phyloP scores from a whole-genome alignment of 331 rosid species.

The Telfairia occidentalis region DNA sequence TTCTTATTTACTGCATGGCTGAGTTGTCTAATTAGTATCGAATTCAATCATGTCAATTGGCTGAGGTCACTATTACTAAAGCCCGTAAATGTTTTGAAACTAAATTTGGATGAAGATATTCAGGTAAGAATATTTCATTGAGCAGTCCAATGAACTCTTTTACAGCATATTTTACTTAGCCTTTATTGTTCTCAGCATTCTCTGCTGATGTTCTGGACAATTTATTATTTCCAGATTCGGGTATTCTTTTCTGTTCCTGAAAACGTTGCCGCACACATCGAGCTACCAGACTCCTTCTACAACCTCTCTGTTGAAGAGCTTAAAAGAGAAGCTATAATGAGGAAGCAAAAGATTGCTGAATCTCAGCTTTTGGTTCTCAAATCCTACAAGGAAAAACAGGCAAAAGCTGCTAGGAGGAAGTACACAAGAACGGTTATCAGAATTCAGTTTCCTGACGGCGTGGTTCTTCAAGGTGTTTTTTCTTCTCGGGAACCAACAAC shows the following conservation, averaged over 20 bases:
- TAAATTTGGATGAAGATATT: neutral
- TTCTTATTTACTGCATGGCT: neutral
- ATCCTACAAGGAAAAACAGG: constrained; percentile 80
- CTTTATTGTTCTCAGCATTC: neutral
- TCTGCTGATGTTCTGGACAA: neutral
- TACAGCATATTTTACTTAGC: too few relatives aligned
- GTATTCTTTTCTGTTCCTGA: constrained; percentile 94
- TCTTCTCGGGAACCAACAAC: constrained; percentile 65
- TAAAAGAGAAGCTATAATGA: constrained; percentile 75
- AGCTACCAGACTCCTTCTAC: constrained; percentile 78
- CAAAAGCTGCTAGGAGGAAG: constrained; percentile 55
- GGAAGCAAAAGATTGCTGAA: constrained; percentile 76
- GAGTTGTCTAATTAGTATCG: neutral
- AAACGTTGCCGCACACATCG: constrained; percentile 66
- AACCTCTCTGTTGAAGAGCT: constrained; percentile 56
- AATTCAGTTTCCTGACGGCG: constrained; percentile 89
- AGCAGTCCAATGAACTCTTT: neutral
- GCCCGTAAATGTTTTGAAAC: neutral
- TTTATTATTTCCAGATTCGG: constrained; percentile 35
- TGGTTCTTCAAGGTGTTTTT: constrained; percentile 83
- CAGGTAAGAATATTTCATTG: neutral
- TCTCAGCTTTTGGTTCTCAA: constrained; percentile 87
- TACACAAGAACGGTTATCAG: constrained; percentile 57
- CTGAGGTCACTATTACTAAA: neutral
- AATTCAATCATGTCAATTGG: neutral